These are phyloP conservation scores for Zarea fungicola DNA, from an alignment of 2,329 filamentous ascomycete genomes.

Conservation along the genomic window DNA sequence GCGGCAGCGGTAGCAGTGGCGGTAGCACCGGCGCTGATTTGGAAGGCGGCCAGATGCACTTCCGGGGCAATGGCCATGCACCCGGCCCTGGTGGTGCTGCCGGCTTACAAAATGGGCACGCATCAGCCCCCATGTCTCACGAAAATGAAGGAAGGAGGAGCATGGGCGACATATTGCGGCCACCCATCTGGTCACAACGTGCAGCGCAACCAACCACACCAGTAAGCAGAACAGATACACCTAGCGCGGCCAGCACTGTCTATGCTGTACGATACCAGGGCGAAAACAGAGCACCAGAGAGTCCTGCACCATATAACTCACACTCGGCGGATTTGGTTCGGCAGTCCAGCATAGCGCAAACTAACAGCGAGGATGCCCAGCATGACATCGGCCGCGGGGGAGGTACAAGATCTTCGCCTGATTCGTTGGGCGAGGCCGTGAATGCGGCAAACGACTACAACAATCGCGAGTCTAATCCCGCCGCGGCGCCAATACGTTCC, in stretches of 20 bases:
- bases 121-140: constrained; percentile 16
- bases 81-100: not conserved
- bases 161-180: constrained; percentile 37
- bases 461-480: not conserved
- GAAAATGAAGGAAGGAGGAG: constrained; percentile 23
- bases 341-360: constrained; percentile 10
- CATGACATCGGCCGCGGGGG: not conserved
- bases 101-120: constrained; percentile 19
- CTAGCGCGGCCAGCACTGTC: constrained; percentile 58
- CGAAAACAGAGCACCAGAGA: constrained; percentile 44
- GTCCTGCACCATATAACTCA: constrained; percentile 21
- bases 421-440: not conserved
- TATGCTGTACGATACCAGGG: constrained; percentile 59
- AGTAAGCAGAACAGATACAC: constrained; percentile 56
- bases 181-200: constrained; percentile 51
- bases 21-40: constrained; percentile 22
- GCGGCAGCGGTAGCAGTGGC: constrained; percentile 24
- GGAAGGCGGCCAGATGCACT: constrained; percentile 13
- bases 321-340: not conserved
- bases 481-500: not conserved
- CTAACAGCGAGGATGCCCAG: constrained; percentile 2
- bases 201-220: constrained; percentile 51
- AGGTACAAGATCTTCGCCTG: not conserved
- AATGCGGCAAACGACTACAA: not conserved
- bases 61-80: constrained; percentile 1